Base-by-base conservation (phyloP, 1,284 basidiomycete genomes). In the Ustilago loliicola region DNA sequence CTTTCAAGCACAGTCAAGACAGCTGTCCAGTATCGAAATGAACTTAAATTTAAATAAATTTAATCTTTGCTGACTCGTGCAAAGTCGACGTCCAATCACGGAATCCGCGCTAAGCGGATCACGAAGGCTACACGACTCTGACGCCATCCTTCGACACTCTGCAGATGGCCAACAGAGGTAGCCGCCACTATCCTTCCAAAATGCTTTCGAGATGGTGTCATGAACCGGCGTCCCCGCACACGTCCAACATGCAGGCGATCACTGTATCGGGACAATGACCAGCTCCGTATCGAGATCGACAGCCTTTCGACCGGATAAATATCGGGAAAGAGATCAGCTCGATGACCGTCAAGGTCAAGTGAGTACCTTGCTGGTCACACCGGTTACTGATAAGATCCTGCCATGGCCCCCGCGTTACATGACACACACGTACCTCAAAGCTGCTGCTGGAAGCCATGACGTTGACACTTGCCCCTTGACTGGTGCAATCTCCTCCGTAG, bases 1-100 rank as follows among this genome's bases (percentile, higher is more conserved):
- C 48, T 55, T 8, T 29, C 48, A 21, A 29, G 21, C 5, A 21
- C 15, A 29, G 17, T 7, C 56, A 11, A 51, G 64, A 61, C 70
- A 72, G 61, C 61, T 67, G 70, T 72, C 70, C 61, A 72, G 64
- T 23, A 66, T 27, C n/a, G 58, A 67, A 34, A 19, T 53, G 30
- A 36, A 21, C 6, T 34, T 25, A 32, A 55, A 36, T 23, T 51
- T 34, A 48, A 13, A 27, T 34, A 36, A 36, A 25, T 42, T 30
- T 45, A 34, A 30, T 52, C 36, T 30, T 47, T 36, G 4, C 45
- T 50, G 42, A 40, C 56, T 71, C 51, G 63, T 60, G 70, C 61
- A 50, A 66, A 29, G 36, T n/a, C 19, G 70, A 21, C 1, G 11
- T 32, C 25, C 61, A 68, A 73, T 56, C 71, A 73, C 71, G 71